Conservation (phyloP, 371 early-diverging fungal species). For the Choanephora cucurbitarum region DNA sequence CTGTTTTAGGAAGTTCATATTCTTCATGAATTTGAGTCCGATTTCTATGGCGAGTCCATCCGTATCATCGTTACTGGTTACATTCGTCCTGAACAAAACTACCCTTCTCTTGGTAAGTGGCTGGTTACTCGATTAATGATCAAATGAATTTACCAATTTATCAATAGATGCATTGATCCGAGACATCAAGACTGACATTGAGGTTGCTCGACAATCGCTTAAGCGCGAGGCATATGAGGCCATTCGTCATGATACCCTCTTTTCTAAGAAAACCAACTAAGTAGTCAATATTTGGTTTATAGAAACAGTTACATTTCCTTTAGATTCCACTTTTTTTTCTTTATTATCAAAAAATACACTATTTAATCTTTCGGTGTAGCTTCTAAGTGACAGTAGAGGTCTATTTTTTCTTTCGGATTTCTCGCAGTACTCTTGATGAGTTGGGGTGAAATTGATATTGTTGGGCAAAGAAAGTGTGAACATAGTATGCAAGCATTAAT, state of each 20-base stretch:
- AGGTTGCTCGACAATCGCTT: slow-evolving; percentile 74
- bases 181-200: slow-evolving; percentile 92
- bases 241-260: slow-evolving; percentile 23
- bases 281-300: not conserved
- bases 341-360: too few relatives aligned
- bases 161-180: slow-evolving; percentile 39
- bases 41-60: slow-evolving; percentile 91
- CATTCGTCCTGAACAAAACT: slow-evolving; percentile 91
- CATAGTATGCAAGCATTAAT: too few relatives aligned
- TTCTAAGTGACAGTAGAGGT: too few relatives aligned
- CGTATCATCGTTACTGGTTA: slow-evolving; percentile 87
- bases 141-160: not conserved
- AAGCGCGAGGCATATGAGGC: slow-evolving; percentile 51
- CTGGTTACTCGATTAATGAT: not conserved
- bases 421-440: too few relatives aligned
- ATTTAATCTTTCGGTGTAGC: too few relatives aligned
- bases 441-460: too few relatives aligned
- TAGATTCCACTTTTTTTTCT: too few relatives aligned
- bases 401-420: too few relatives aligned
- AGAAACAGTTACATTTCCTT: too few relatives aligned
- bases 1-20: slow-evolving; percentile 88
- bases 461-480: too few relatives aligned
- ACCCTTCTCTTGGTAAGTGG: slow-evolving; percentile 73
- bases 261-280: slow-evolving; percentile 1
- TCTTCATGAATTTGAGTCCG: slow-evolving; percentile 80